Evolutionary conservation across 192 early-diverging fungal species (phyloP), one percentile per base, ranked within the genome.

Genomic region (Rhizophlyctis rosea): DNA sequence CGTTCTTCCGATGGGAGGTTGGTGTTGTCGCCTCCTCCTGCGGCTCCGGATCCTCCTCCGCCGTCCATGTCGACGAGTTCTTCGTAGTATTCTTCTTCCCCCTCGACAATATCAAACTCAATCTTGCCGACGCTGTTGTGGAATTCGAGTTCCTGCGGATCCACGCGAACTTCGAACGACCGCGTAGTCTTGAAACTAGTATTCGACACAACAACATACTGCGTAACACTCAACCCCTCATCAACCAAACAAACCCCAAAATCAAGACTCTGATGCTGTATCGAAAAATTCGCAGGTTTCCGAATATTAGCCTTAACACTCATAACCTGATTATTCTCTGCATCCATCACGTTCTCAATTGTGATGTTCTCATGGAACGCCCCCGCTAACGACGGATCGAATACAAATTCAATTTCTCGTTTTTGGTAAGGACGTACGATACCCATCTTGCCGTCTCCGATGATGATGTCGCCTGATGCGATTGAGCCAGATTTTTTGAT

Each of bases 401-500:
- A 98, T 13, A 88, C 82, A 79, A 98, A 98, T 34, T 89, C 91
- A 0, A 99, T 82, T 71, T 96, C 94, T 31, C 88, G 87, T 73
- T 91, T 94, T 48, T 91, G 91, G 65, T 89, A 94, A 1, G 87
- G 88, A 25, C 94, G 87, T 32, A 99, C 84, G 1, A 99, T 81
- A 57, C 96, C 96, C 36, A 88, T 87, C 14, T 86, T 82, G 31
- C 88, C 88, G 33, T 84, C 82, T 21, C 85, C 83, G 16, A 96
- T 75, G n/a, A 84, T 75, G 24, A 99, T 81, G 64, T 96, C 93
- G 28, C 93, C 91, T 4, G 92, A 95, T 3, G 94, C 87, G 53
- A 98, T 95, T 0, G 89, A 95, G 2, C 96, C 96, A 0, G 94
- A 93, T 72, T 97, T 99, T 27, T 86, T 83, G 65, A 99, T 91